phyloP scores from a whole-genome alignment of 148 eudicot genomes.

The Chenopodium berlandieri region DNA sequence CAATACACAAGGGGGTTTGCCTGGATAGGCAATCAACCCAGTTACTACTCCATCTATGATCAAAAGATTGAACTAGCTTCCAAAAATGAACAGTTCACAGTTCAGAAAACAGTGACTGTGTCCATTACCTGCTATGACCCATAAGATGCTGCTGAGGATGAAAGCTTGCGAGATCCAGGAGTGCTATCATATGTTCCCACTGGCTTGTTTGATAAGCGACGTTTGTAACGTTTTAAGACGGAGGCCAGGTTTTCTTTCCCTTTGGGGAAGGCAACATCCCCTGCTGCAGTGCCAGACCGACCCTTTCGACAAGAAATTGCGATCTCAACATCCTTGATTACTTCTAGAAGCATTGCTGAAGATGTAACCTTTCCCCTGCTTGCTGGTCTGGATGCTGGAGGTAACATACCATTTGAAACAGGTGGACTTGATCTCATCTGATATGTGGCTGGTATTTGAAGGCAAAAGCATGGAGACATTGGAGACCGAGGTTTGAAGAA shows the following conservation, averaged over 20 bases:
- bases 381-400: slow-evolving; percentile 59
- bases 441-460: slow-evolving; percentile 57
- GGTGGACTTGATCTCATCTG: slow-evolving; percentile 63
- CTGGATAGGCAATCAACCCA: background rate
- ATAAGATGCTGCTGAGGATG: slow-evolving; percentile 22
- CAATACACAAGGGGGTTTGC: slow-evolving; percentile 19
- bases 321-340: slow-evolving; percentile 79
- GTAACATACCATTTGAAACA: slow-evolving; percentile 52
- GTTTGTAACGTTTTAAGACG: slow-evolving; percentile 93
- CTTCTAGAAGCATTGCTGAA: slow-evolving; percentile 61
- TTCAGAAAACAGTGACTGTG: slow-evolving; percentile 4
- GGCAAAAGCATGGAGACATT: slow-evolving; percentile 76
- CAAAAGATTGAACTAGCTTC: slow-evolving; percentile 20
- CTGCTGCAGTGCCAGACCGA: slow-evolving; percentile 91
- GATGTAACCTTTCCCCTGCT: slow-evolving; percentile 69
- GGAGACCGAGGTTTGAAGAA: slow-evolving; percentile 74
- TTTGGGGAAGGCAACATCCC: slow-evolving; percentile 95
- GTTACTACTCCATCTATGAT: background rate
- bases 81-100: slow-evolving; percentile 1
- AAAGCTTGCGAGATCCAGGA: slow-evolving; percentile 37
- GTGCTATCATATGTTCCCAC: slow-evolving; percentile 39
- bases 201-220: slow-evolving; percentile 68
- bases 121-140: slow-evolving; percentile 32
- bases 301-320: slow-evolving; percentile 88
- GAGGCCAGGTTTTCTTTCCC: slow-evolving; percentile 96